Conservation (phyloP, 257 asterid genomes). For the Nyctanthes arbortristis region DNA sequence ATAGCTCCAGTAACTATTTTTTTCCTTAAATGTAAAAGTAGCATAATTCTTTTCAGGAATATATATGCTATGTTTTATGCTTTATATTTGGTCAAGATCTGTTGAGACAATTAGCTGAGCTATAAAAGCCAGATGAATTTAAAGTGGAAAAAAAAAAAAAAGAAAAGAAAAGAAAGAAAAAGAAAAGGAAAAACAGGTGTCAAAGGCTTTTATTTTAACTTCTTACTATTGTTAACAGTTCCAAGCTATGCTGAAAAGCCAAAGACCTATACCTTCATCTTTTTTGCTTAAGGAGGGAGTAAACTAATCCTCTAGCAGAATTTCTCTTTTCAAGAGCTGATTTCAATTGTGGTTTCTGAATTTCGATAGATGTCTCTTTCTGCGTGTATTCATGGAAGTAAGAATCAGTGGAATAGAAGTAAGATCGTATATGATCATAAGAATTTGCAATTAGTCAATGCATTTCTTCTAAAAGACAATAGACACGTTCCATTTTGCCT, state of each 20-base stretch:
- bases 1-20: no score
- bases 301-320: neutral
- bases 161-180: no score
- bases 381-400: neutral
- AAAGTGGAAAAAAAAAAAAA: no score
- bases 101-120: neutral
- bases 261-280: neutral
- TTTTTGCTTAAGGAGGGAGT: neutral
- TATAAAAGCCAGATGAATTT: neutral
- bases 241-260: neutral
- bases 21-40: no score
- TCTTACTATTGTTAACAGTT: neutral
- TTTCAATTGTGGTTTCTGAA: neutral
- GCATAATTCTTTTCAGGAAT: no score
- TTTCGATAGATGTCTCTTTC: neutral
- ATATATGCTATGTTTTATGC: neutral
- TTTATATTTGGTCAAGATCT: neutral
- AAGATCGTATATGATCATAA: neutral
- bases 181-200: neutral
- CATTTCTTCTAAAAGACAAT: neutral
- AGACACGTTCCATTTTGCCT: neutral
- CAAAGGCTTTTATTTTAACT: neutral
- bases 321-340: neutral
- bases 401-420: slow-evolving; percentile 6
- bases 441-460: neutral